These are phyloP conservation scores for Aspergillus viridinutans DNA, from an alignment of 2,329 filamentous ascomycete genomes.

Conservation along the genomic window DNA sequence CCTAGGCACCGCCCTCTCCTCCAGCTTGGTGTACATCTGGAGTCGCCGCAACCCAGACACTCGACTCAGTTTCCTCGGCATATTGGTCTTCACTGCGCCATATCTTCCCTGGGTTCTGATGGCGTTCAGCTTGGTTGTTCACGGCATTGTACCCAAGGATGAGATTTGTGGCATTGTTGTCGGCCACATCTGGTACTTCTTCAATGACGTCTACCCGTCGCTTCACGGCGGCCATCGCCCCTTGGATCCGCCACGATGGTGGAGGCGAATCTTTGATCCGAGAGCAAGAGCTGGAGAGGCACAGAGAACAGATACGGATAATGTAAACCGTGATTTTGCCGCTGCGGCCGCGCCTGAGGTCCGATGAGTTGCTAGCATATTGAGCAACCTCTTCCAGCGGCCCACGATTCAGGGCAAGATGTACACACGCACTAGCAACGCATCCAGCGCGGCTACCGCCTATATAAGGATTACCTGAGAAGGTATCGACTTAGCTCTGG, in stretches of 20 bases:
- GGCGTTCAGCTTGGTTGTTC: slow-evolving; percentile 85
- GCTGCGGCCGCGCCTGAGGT: slow-evolving; percentile 32
- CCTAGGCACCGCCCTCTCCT: slow-evolving; percentile 87
- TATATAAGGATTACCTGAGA: background rate
- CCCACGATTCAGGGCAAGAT: background rate
- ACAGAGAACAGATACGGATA: slow-evolving; percentile 21
- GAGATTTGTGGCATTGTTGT: slow-evolving; percentile 94
- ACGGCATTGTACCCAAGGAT: slow-evolving; percentile 86
- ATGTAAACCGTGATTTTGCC: slow-evolving; percentile 30
- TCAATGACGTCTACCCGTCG: slow-evolving; percentile 91
- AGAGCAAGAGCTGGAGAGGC: slow-evolving; percentile 7
- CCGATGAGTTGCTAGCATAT: slow-evolving; percentile 17
- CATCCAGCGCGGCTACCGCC: background rate
- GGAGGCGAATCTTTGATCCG: slow-evolving; percentile 74
- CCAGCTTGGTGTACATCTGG: slow-evolving; percentile 97
- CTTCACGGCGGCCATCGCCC: slow-evolving; percentile 80
- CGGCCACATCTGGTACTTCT: slow-evolving; percentile 97
- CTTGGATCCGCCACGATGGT: slow-evolving; percentile 84
- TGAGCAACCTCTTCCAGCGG: background rate
- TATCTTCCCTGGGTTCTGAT: slow-evolving; percentile 96
- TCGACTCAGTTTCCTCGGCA: slow-evolving; percentile 78
- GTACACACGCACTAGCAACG: background rate
- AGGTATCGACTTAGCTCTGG: background rate
- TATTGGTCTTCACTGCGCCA: slow-evolving; percentile 87
- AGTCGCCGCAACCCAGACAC: slow-evolving; percentile 91